Evolutionary conservation across 1,139 yeast genomes (phyloP).

Genomic region (Saccharomyces pastorianus): DNA sequence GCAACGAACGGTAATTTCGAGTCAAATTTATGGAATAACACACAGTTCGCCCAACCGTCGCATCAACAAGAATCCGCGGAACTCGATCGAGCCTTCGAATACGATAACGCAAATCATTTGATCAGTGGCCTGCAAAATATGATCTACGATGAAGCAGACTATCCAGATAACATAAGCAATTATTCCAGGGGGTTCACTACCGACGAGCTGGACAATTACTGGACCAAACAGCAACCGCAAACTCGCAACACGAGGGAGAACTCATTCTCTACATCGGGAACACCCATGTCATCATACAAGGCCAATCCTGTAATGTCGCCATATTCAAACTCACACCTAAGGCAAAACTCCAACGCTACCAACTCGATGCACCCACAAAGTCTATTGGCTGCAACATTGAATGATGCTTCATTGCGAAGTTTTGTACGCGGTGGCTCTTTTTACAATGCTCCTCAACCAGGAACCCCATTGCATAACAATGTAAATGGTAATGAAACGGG

Average conservation of each 20-base stretch:
- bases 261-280: neutral
- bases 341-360: conserved; percentile 2
- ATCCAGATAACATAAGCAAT: conserved; percentile 25
- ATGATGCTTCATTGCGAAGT: conserved; percentile 8
- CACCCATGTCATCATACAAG: neutral
- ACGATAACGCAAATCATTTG: conserved; percentile 27
- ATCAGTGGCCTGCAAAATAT: conserved; percentile 30
- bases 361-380: conserved; percentile 13
- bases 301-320: conserved; percentile 2
- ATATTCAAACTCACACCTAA: neutral
- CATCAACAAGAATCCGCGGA: conserved; percentile 4
- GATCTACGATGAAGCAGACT: conserved; percentile 28
- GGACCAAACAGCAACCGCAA: conserved; percentile 17
- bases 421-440: neutral
- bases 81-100: conserved; percentile 20
- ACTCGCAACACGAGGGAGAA: neutral
- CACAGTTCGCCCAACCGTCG: neutral
- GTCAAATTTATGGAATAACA: neutral
- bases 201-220: conserved; percentile 29
- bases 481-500: neutral
- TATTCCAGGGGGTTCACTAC: conserved; percentile 29
- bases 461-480: neutral
- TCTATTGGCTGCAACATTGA: conserved; percentile 14
- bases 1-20: neutral
- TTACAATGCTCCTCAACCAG: neutral